phyloP scores from a whole-genome alignment of 2,329 filamentous ascomycete genomes.

The Monilinia polystroma region DNA sequence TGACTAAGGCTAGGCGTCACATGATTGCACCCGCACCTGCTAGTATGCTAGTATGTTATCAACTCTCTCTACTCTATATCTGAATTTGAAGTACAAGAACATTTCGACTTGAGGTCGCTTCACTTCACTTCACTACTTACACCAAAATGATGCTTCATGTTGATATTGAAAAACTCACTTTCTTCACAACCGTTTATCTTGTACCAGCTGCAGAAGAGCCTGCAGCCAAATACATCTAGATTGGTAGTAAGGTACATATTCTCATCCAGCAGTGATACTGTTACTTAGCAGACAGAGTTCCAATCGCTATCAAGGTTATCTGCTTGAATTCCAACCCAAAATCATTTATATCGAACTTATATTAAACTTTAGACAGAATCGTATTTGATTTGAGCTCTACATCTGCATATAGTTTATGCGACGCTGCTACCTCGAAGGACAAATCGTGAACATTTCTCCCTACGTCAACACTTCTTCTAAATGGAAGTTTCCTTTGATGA shows the following conservation, averaged over 20 bases:
- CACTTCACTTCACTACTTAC: no score
- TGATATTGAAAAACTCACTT: no score
- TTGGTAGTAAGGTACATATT: background rate
- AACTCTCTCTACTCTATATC: no score
- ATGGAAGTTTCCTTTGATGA: no score
- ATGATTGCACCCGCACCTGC: no score
- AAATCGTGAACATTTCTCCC: no score
- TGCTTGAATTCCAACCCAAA: background rate
- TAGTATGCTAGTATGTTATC: no score
- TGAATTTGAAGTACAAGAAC: no score
- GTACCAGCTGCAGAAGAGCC: no score
- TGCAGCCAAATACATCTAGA: background rate
- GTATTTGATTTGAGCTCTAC: background rate
- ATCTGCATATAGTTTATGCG: constrained; percentile 7
- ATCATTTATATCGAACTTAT: background rate
- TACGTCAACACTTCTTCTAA: background rate
- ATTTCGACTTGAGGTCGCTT: no score
- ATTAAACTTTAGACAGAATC: background rate
- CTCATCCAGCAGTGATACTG: background rate
- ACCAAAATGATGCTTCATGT: no score
- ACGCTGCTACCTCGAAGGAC: background rate
- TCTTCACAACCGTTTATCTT: no score
- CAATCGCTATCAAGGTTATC: background rate
- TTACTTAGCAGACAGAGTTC: background rate
- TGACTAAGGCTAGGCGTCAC: background rate